Evolutionary conservation across 805 yeast species (phyloP).

Genomic region (Candida succiphila): DNA sequence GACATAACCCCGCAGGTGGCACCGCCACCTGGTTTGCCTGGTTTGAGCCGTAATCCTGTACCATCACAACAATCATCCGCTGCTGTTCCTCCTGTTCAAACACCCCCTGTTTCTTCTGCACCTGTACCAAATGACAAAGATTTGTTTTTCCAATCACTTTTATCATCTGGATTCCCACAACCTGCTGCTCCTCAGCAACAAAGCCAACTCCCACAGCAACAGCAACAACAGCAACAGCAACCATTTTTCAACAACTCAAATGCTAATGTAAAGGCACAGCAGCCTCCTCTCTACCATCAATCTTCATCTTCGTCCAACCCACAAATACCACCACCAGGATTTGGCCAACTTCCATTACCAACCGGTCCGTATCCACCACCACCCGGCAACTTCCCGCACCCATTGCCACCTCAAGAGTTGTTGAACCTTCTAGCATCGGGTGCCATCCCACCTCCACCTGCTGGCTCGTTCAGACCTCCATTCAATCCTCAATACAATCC

Average conservation of each 20-base stretch:
- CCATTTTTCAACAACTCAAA: neutral
- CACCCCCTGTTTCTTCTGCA: slow-evolving; percentile 1
- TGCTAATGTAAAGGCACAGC: too few relatives aligned
- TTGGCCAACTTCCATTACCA: neutral
- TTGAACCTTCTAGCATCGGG: too few relatives aligned
- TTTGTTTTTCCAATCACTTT: neutral
- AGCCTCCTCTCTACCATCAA: too few relatives aligned
- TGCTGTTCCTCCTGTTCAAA: neutral
- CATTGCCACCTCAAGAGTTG: too few relatives aligned
- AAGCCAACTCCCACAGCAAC: neutral
- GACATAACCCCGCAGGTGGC: neutral
- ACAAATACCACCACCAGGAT: neutral
- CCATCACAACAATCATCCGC: slow-evolving; percentile 1
- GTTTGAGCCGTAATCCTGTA: too few relatives aligned
- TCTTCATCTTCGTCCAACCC: too few relatives aligned
- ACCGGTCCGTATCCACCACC: slow-evolving; percentile 1
- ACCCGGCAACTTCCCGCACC: slow-evolving; percentile 2
- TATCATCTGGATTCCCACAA: slow-evolving; percentile 1
- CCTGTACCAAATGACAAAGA: neutral
- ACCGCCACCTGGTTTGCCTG: slow-evolving; percentile 1
- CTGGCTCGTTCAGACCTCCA: too few relatives aligned
- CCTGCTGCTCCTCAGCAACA: slow-evolving; percentile 4
- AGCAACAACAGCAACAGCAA: neutral
- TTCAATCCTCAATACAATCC: too few relatives aligned
- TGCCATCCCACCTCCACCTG: too few relatives aligned